Evolutionary conservation across 192 early-diverging fungal species (phyloP), one percentile per base, ranked within the genome.

Genomic region (Coemansia sp.): DNA sequence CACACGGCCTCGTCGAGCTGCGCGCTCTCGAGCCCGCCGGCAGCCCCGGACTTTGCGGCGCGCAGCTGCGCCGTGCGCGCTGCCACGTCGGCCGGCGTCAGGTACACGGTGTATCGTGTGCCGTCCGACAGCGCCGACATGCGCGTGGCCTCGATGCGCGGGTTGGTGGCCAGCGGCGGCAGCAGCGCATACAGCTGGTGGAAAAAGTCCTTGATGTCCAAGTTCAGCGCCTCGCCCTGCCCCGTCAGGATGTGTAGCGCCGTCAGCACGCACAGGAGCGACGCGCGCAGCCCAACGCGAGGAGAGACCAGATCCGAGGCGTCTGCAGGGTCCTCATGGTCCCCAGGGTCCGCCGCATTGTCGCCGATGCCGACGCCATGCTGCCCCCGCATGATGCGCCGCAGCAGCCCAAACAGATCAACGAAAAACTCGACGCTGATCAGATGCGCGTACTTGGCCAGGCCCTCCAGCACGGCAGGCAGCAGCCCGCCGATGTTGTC

Each of bases 371-470:
- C 77, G 2, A 71, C 79, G 49, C 82, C 82, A 22, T 83, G 74
- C 46, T 86, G 80, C 3, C 78, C 77, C 35, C 78, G 66, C 78
- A 90, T 87, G 17, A 97, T 90, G 36, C 82, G 84, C 61, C 91
- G 90, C 21, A 98, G 79, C 17, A 89, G 79, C 19, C 85, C 78
- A 37, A 98, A 68, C 58, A 98, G 69, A 68, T 97, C 94, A 5
- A 85, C 79, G 68, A 95, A 98, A 53, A 95, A 95, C 53, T 98
- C 94, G 19, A 98, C 85, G 58, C 88, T 94, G 70, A 98, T 98
- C 31, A 98, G 70, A 69, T 97, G 96, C 10, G 94, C 90, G 78
- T 93, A 98, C 55, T 84, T 80, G 48, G 58, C 70, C 54, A 60
- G 56, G 18, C 87, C 82, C 63, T 86, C 85, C 29, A 86, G 74